Evolutionary conservation across 2,329 filamentous ascomycete genomes (phyloP), one percentile per base, ranked within the genome.

Genomic region (Ascochyta fabae): DNA sequence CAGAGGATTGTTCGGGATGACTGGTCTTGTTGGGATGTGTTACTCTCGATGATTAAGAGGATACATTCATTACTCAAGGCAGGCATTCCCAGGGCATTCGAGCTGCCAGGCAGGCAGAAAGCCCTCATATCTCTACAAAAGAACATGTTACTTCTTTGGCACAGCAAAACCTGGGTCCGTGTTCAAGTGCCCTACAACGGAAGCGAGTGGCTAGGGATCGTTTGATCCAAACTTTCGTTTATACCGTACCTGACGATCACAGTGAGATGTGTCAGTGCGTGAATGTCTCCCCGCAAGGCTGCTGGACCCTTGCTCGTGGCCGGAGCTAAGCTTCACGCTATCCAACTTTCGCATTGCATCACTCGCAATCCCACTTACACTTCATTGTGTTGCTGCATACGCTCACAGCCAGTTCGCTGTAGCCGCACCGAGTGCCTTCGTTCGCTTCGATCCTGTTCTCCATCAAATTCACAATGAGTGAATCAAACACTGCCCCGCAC

Each of bases 401-500:
- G 6, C 41, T 44, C 10, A 4, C 24, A 23, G 9, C 24, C 38
- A 31, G 24, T 36, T 16, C 36, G 34, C 16, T 31, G 26, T 19
- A 38, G 39, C 24, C 22, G 33, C 23, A 38, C n/a, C 36, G 10
- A 6, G 16, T 40, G 23, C 4, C n/a, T 40, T 24, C 23, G 22
- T n/a, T 40, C 27, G 22, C 27, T 45, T 19, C 15, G 27, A 22
- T 12, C 10, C 16, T 13, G 13, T 24, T 8, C 15, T 24, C 10
- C 23, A 9, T 26, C 16, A 39, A 8, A 12, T 12, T 26, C 46
- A 48, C 48, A 29, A 75, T 74, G 70, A 53, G 56, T 48, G 64
- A 70, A 43, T 51, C 60, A 38, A 60, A 65, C 24, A 46, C 61
- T 66, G 59, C 66, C 68, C 70, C 72, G 63, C 70, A 61, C 48